phyloP scores from a whole-genome alignment of 768 basidiomycete genomes.

The Russula emetica region DNA sequence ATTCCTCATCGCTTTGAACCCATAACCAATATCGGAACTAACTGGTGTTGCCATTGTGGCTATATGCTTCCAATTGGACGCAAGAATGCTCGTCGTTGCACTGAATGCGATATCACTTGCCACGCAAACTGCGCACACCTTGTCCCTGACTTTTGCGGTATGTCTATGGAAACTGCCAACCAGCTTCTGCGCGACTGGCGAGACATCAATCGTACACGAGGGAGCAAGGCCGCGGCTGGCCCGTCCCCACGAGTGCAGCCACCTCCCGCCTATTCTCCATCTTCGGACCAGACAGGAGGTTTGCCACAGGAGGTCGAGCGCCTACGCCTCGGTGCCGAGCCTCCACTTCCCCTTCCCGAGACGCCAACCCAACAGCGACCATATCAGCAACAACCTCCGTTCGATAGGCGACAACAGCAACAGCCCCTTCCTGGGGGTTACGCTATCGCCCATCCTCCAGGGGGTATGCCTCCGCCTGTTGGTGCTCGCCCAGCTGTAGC shows the following conservation, averaged over 20 bases:
- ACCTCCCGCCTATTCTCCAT: slow-evolving; percentile 35
- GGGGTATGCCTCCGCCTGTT: slow-evolving; percentile 33
- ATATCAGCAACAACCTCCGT: slow-evolving; percentile 26
- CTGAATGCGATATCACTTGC: slow-evolving; percentile 94
- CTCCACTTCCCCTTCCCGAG: slow-evolving; percentile 28
- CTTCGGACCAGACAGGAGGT: slow-evolving; percentile 31
- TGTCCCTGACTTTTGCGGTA: slow-evolving; percentile 98
- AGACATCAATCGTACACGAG: slow-evolving; percentile 77
- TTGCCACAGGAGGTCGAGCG: slow-evolving; percentile 31
- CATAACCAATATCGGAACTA: slow-evolving; percentile 93
- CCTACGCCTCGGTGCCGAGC: slow-evolving; percentile 28
- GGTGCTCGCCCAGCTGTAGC: slow-evolving; percentile 40
- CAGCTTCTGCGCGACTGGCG: slow-evolving; percentile 85
- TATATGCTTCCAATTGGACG: slow-evolving; percentile 96
- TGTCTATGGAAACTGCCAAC: slow-evolving; percentile 99
- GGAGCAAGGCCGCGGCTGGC: slow-evolving; percentile 43
- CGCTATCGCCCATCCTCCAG: slow-evolving; percentile 29
- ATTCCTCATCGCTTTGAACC: slow-evolving; percentile 98
- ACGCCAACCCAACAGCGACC: slow-evolving; percentile 30
- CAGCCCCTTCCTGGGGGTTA: slow-evolving; percentile 28
- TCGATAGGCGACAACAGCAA: slow-evolving; percentile 27
- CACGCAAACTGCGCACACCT: slow-evolving; percentile 97
- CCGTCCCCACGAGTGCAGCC: slow-evolving; percentile 35
- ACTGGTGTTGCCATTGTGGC: slow-evolving; percentile 99
- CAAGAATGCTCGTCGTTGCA: slow-evolving; percentile 93